Evolutionary conservation across 345 rosid species (phyloP).

Genomic region (Erucastrum elatum): DNA sequence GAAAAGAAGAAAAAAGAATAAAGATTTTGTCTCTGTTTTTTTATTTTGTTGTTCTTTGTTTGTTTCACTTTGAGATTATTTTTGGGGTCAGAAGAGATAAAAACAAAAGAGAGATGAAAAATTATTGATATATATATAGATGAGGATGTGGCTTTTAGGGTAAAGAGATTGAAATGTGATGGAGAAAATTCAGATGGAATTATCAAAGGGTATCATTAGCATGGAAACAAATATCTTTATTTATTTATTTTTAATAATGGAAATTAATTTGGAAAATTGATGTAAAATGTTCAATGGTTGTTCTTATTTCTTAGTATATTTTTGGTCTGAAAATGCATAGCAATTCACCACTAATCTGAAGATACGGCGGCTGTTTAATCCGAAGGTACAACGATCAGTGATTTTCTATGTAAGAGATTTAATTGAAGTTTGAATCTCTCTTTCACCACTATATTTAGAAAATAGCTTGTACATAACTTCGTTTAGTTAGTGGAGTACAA

Average conservation of each 20-base stretch:
- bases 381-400: neutral
- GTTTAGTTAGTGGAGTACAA: neutral
- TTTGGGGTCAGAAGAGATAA: conserved; percentile 1
- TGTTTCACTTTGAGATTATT: neutral
- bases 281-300: neutral
- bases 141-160: conserved; percentile 16
- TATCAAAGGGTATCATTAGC: neutral
- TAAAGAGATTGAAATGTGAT: conserved; percentile 21
- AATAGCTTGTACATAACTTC: neutral
- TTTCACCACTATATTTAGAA: neutral
- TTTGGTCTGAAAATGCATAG: neutral
- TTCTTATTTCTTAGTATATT: neutral
- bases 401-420: neutral
- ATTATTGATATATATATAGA: neutral
- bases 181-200: conserved; percentile 9
- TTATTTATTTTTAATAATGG: conserved; percentile 4
- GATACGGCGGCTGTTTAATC: neutral
- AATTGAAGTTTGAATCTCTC: neutral
- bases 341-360: neutral
- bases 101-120: neutral
- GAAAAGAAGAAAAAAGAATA: neutral
- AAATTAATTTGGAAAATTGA: neutral
- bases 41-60: neutral
- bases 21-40: conserved; percentile 15
- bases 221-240: conserved; percentile 30